Percentiles rank a stretch among this genome's conserved stretches.
Evolutionary conservation across 2,329 filamentous ascomycete species (phyloP).

Genomic region (Nothophaeocryptopus gaeumannii): DNA sequence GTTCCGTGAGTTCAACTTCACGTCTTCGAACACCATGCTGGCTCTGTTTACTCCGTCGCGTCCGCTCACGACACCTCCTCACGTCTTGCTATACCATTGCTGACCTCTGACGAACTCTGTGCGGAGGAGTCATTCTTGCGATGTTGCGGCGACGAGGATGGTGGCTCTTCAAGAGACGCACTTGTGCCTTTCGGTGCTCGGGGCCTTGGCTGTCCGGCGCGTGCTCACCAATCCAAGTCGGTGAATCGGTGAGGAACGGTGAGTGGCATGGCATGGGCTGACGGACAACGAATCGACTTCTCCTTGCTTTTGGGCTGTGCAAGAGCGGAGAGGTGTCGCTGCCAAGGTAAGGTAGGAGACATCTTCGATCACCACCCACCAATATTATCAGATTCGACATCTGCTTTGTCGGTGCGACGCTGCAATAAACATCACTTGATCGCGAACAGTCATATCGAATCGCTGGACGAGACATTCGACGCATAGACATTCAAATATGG

Average conservation of each 20-base stretch:
- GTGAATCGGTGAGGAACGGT: too few species aligned
- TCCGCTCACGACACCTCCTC: constrained; percentile 8
- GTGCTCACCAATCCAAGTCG: too few species aligned
- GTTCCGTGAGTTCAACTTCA: constrained; percentile 4
- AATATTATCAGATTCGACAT: too few species aligned
- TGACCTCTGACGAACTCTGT: neutral
- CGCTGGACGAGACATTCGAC: neutral
- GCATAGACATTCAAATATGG: constrained; percentile 17
- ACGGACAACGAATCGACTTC: too few species aligned
- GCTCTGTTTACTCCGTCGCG: constrained; percentile 5
- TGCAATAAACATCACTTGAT: neutral
- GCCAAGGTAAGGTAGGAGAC: too few species aligned
- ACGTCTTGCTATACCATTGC: constrained; percentile 2
- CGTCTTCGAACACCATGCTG: constrained; percentile 5
- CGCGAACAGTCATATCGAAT: neutral
- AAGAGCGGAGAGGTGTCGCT: too few species aligned
- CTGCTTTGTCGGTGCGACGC: neutral
- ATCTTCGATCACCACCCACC: too few species aligned
- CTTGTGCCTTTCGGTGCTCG: neutral
- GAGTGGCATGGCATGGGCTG: too few species aligned
- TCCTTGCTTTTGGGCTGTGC: too few species aligned
- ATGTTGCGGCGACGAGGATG: too few species aligned
- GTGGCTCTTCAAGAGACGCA: too few species aligned
- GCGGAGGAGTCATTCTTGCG: too few species aligned
- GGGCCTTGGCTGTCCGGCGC: constrained; percentile 2